Evolutionary conservation across 2,329 filamentous ascomycete genomes (phyloP), one percentile per base, ranked within the genome.

Genomic region (Hymenoscyphus salicellus): DNA sequence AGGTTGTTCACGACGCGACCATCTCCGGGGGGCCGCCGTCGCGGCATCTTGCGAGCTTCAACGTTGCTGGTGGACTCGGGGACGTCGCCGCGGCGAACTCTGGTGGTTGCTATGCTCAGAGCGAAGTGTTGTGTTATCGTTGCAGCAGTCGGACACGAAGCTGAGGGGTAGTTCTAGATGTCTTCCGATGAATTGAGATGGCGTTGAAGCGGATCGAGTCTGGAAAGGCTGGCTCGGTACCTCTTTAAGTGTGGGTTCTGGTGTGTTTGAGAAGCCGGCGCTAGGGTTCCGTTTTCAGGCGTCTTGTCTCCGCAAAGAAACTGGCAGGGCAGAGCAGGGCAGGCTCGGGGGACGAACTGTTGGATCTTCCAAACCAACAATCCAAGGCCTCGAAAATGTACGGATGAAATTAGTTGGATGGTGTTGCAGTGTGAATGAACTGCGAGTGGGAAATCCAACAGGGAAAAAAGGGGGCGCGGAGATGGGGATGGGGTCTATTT

Each of bases 21-120:
- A 78, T 84, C 83, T 79, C 83, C 84, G 73, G 82, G 82, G 77
- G 85, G 85, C 81, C 86, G 85, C 68, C 72, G 72, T 84, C 84
- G 86, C 81, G 84, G 80, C 86, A 88, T 89, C 67, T 73, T 80
- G 78, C 72, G 71, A 71, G 74, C 60, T 73, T 77, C 78, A 78
- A 77, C 70, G 76, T 74, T 71, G 69, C 66, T 70, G 66, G 60
- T 41, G 60, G 62, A 55, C 49, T 60, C 10, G 61, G 56, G 60
- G 62, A 67, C 66, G 65, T 70, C 69, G 70, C 70, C 65, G 61
- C 46, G 52, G 67, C 71, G 72, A 74, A 68, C 62, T 69, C 70
- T 69, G 38, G 6, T 28, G 17, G 43, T 33, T 20, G 26, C 5
- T 2, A 33, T n/a, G 28, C n/a, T 36, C 33, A 33, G n/a, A 36